Evolutionary conservation across 2,329 filamentous ascomycete species (phyloP), one percentile per base, ranked within the genome.

Genomic region (Fusarium hainanense): DNA sequence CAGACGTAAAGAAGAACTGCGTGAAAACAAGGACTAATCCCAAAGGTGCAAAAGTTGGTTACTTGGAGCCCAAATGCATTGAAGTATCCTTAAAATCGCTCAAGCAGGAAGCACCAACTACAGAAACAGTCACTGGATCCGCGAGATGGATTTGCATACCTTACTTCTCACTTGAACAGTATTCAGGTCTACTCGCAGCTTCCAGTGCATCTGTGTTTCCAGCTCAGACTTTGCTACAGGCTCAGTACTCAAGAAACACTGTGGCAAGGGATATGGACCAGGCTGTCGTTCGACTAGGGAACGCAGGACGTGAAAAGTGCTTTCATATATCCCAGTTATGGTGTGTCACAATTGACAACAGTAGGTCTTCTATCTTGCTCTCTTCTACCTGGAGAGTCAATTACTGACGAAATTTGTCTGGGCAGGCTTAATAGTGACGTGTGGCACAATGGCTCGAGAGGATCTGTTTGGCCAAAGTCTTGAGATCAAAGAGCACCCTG

Each of bases 311-410:
- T 12, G 78, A 77, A 3, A 71, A 80, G 20, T 85, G 83, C 54
- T 85, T 84, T 57, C 83, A 86, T 58, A 80, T 85, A 46, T 76
- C 81, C 2, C 84, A 86, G 66, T 58, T 85, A 12, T 86, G 84
- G 84, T 82, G 80, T 63, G 67, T 86, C 7, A 74, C 84, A 9
- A 63, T 86, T 3, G 81, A 81, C 42, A 80, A 84, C 46, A 79
- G 83, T 84, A 72, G 70, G 80, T 60, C 3, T 18, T 18, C 9
- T 12, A 7, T 6, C 14, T 18, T 37, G 6, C 18, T 8, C 14
- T 11, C 23, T 47, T 14, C 23, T 50, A 9, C 12, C 10, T 23
- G 23, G 10, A 37, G 11, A 7, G 34, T n/a, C 34, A 18, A 18
- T 14, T 21, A 47, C 58, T 63, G 34, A 63, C 16, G 13, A 44